These are phyloP conservation scores for Draba incana DNA, from an alignment of 345 rosid genomes.

Conservation along the genomic window DNA sequence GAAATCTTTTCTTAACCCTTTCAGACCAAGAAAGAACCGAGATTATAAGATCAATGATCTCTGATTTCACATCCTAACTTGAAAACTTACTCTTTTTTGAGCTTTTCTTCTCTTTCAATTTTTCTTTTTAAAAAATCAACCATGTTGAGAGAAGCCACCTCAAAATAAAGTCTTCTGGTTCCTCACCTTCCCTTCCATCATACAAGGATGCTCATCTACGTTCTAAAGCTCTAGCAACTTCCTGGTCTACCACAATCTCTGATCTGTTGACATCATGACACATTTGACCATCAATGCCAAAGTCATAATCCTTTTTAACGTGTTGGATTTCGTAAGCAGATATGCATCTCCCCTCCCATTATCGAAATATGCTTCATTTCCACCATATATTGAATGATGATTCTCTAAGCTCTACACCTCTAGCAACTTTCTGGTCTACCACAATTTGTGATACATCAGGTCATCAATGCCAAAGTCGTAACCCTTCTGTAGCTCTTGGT, in stretches of 20 bases:
- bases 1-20: neutral
- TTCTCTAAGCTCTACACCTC: neutral
- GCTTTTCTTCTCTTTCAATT: too few species aligned
- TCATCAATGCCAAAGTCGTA: neutral
- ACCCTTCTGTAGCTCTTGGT: neutral
- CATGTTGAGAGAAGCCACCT: neutral
- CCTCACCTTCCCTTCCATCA: neutral
- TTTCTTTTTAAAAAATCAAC: neutral
- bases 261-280: too few species aligned
- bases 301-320: too few species aligned
- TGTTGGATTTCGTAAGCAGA: too few species aligned
- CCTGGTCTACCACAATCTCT: too few species aligned
- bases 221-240: too few species aligned
- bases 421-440: neutral
- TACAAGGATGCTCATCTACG: too few species aligned
- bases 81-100: neutral
- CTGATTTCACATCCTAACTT: neutral
- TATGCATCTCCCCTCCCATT: too few species aligned
- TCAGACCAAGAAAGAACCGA: neutral
- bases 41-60: neutral
- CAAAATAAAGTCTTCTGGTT: too few species aligned
- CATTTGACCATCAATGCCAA: too few species aligned
- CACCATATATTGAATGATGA: neutral
- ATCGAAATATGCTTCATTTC: neutral
- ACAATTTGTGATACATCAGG: neutral